A percentile compares a stretch with the other conserved stretches of the same genome.
phyloP scores from a whole-genome alignment of 2,329 filamentous ascomycete species.

The Metarhizium anisopliae region DNA sequence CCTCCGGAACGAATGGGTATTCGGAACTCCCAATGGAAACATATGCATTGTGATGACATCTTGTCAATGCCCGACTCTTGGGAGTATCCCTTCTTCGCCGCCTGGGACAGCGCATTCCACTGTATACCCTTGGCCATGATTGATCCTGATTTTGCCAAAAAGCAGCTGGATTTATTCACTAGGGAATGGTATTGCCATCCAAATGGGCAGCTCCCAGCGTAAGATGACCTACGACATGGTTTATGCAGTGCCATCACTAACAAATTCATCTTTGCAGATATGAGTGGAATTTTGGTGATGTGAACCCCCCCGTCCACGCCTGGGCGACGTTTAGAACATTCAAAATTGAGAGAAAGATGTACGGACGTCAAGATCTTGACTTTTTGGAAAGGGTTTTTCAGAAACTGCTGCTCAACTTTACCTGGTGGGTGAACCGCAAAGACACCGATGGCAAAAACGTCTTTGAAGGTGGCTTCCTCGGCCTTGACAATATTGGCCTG shows the following conservation, averaged over 20 bases:
- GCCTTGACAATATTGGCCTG: constrained; percentile 91
- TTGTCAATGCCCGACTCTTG: constrained; percentile 97
- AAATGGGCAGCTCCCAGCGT: constrained; percentile 88
- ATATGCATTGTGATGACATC: constrained; percentile 91
- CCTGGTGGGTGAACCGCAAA: constrained; percentile 98
- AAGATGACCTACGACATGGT: constrained; percentile 23
- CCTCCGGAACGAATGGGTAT: constrained; percentile 70
- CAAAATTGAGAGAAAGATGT: constrained; percentile 97
- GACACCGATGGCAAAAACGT: constrained; percentile 92
- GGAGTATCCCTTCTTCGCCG: constrained; percentile 97
- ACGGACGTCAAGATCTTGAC: constrained; percentile 87
- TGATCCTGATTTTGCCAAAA: constrained; percentile 95
- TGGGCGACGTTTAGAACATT: constrained; percentile 94
- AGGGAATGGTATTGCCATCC: constrained; percentile 99
- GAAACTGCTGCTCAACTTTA: constrained; percentile 91
- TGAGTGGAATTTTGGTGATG: constrained; percentile 97
- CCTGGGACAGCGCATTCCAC: constrained; percentile 96
- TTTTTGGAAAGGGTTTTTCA: constrained; percentile 96
- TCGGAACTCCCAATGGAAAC: constrained; percentile 85
- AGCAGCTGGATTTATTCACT: constrained; percentile 91
- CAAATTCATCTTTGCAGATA: constrained; percentile 35
- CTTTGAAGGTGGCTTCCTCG: constrained; percentile 92
- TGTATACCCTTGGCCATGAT: constrained; percentile 96
- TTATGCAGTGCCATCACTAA: not conserved
- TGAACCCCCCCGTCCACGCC: constrained; percentile 92